A percentile compares a stretch with the other conserved stretches of the same genome.
These are phyloP conservation scores for Zygosaccharomyces pseudobailii DNA, from an alignment of 1,139 yeast genomes.

Conservation along the genomic window DNA sequence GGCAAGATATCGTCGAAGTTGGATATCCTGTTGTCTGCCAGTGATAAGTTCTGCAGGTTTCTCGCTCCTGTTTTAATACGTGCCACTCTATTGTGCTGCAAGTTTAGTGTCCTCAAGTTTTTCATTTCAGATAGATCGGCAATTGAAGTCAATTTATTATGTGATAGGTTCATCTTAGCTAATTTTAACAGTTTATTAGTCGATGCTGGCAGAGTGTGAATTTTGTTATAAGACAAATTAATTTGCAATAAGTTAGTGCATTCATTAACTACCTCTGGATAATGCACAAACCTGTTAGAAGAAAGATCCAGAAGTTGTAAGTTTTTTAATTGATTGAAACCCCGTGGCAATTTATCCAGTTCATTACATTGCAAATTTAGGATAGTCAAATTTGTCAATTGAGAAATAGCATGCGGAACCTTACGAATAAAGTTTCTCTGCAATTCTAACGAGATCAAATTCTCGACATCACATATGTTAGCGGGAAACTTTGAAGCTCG, in stretches of 20 bases:
- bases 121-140: constrained; percentile 47
- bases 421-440: constrained; percentile 71
- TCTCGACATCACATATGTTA: constrained; percentile 64
- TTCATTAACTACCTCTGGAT: constrained; percentile 67
- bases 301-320: constrained; percentile 67
- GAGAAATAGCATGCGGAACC: constrained; percentile 55
- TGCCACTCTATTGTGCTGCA: constrained; percentile 67
- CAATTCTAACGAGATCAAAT: constrained; percentile 65
- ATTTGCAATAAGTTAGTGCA: constrained; percentile 58
- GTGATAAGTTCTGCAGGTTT: constrained; percentile 63
- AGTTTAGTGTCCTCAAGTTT: constrained; percentile 67
- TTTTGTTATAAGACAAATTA: constrained; percentile 78
- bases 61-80: constrained; percentile 62
- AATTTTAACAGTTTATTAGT: constrained; percentile 56
- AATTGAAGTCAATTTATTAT: constrained; percentile 57
- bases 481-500: constrained; percentile 72
- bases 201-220: constrained; percentile 55
- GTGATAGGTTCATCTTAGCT: constrained; percentile 67
- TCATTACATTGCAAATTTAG: constrained; percentile 71
- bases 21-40: constrained; percentile 74
- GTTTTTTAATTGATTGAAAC: constrained; percentile 51
- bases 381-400: constrained; percentile 49
- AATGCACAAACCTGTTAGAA: constrained; percentile 66
- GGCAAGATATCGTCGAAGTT: constrained; percentile 61
- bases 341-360: constrained; percentile 57